Base-by-base conservation (phyloP, 1,139 yeast genomes). In the Pichia sp. region DNA sequence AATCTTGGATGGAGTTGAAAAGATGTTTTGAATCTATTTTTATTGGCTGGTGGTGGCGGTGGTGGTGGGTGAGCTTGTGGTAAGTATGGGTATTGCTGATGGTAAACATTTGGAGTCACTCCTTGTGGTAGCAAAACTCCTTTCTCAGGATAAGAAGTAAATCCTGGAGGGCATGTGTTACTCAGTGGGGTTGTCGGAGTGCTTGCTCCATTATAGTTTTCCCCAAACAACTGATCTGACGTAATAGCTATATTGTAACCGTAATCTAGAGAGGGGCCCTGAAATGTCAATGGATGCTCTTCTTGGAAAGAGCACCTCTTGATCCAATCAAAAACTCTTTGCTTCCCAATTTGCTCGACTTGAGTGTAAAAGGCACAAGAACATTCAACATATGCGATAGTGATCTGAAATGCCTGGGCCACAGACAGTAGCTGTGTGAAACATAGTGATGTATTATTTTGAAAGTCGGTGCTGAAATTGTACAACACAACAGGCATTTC, bases 311-410 rank as follows among this genome's bases (percentile, higher is more conserved):
- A 8, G 3, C 15, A 21, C 23, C 25, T 45, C 15, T 31, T 44
- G 3, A 40, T 33, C 57, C 56, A 51, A 30, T 52, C 40, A 36
- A 42, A 49, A 10, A 39, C 14, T 2, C 41, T 29, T 22, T 38
- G 32, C 6, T 34, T 32, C 13, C 34, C 37, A 6, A 52, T 26
- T 22, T 35, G 30, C 18, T 46, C 45, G 24, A 50, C 39, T 22
- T 46, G 44, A 5, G 23, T 14, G 26, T 44, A 52, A 28, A 52
- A 51, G 11, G 50, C 44, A 20, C 34, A 27, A 15, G 50, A 32
- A 17, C 41, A 38, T 31, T 51, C 51, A 13, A 51, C 33, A 33
- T 43, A 46, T 12, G 59, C 52, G 5, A 44, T 20, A 5, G 29
- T 32, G 9, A 50, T 20, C 5, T 43, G 33, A 9, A 22, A 16